Evolutionary conservation across 108 stramenopile genomes (phyloP).

Genomic region (Cyclostephanos tholiformis): DNA sequence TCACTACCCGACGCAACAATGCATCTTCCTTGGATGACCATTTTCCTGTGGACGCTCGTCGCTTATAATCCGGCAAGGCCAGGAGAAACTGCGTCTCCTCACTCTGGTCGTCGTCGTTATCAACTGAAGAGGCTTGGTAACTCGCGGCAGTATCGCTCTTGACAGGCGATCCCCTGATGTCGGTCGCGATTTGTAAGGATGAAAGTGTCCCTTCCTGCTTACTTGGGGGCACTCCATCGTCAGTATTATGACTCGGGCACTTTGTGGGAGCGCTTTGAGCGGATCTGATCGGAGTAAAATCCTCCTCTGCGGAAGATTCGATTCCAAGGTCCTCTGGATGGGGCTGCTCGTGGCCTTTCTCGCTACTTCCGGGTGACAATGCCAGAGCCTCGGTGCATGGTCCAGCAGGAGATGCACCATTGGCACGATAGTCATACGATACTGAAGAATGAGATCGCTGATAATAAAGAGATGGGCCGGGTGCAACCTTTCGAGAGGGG

Average conservation of each 20-base stretch:
- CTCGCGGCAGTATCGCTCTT: not conserved
- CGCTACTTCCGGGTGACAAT: slow-evolving; percentile 4
- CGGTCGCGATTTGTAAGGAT: slow-evolving; percentile 4
- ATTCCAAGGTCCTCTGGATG: not conserved
- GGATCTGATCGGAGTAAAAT: not conserved
- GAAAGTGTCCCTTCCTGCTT: not conserved
- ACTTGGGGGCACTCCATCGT: not conserved
- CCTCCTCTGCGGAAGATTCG: not conserved
- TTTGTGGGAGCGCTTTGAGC: not conserved
- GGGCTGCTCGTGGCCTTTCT: not conserved
- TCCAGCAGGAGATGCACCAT: not conserved
- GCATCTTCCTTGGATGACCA: slow-evolving; percentile 88
- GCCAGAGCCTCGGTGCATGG: slow-evolving; percentile 13
- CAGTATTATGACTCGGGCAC: not conserved
- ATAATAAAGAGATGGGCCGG: not conserved
- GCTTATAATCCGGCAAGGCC: slow-evolving; percentile 53
- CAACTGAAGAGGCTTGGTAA: not conserved
- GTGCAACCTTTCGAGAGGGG: not conserved
- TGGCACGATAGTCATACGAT: not conserved
- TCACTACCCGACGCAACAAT: slow-evolving; percentile 81
- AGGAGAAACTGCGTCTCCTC: slow-evolving; percentile 37
- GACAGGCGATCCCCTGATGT: not conserved
- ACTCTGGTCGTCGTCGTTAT: slow-evolving; percentile 5
- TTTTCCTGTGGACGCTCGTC: slow-evolving; percentile 85
- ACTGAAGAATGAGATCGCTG: not conserved